Evolutionary conservation across 202 grass and related monocot genomes (phyloP).

Genomic region (Eragrostis tef): DNA sequence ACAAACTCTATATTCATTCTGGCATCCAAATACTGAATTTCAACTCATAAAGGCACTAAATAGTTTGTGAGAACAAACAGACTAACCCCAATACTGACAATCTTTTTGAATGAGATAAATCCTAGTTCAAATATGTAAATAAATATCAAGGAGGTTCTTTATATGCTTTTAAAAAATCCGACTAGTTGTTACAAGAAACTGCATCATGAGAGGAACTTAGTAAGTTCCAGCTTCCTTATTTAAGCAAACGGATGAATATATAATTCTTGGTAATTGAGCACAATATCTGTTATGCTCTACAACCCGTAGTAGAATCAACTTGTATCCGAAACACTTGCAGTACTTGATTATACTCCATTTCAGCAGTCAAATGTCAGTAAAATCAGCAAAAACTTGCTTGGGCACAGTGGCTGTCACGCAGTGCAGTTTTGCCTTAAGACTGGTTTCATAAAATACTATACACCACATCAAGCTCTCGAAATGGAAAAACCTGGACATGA

Average conservation of each 20-base stretch:
- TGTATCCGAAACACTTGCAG: background rate
- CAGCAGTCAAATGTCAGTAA: slow-evolving; percentile 8
- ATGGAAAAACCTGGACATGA: background rate
- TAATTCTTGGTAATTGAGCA: background rate
- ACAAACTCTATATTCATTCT: background rate
- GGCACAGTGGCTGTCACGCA: background rate
- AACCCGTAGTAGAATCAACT: background rate
- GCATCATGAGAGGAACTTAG: background rate
- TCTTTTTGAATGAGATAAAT: background rate
- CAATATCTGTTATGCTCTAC: background rate
- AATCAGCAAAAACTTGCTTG: slow-evolving; percentile 6
- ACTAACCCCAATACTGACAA: background rate
- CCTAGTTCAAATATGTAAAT: background rate
- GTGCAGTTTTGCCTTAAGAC: background rate
- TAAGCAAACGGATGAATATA: background rate
- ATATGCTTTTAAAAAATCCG: background rate
- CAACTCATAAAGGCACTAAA: background rate
- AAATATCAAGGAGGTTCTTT: background rate
- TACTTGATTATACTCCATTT: background rate
- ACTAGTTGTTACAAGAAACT: background rate
- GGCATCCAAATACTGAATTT: background rate
- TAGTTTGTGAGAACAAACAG: background rate
- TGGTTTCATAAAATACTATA: background rate
- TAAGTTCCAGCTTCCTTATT: background rate
- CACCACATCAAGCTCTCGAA: background rate